Conservation (phyloP, 2,329 filamentous ascomycete genomes). For the Helotiales sp. region DNA sequence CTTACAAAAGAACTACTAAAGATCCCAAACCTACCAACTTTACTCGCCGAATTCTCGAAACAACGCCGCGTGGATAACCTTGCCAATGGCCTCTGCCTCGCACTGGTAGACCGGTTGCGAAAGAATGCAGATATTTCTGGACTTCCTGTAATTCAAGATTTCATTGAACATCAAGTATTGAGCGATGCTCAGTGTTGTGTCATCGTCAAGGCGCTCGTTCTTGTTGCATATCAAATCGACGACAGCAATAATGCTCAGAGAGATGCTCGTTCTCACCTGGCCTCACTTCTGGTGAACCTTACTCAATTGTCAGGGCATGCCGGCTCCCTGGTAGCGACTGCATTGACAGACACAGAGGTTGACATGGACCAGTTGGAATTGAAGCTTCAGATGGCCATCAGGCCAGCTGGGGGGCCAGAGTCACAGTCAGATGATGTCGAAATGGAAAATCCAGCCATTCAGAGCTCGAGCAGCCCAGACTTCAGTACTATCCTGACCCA, state of each 20-base stretch:
- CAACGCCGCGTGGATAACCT: conserved; percentile 71
- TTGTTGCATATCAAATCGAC: conserved; percentile 58
- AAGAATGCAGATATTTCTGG: conserved; percentile 59
- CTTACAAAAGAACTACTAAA: conserved; percentile 70
- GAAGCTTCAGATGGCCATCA: conserved; percentile 69
- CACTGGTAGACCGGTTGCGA: conserved; percentile 59
- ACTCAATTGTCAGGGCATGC: conserved; percentile 58
- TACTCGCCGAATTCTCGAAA: conserved; percentile 61
- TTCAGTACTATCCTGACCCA: conserved; percentile 25
- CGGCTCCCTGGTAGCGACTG: conserved; percentile 64
- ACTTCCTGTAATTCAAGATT: conserved; percentile 59
- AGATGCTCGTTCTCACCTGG: conserved; percentile 61
- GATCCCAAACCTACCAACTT: conserved; percentile 57
- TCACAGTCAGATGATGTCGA: conserved; percentile 50
- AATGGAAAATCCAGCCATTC: conserved; percentile 45
- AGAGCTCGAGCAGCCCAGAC: conserved; percentile 32
- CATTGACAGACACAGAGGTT: conserved; percentile 65
- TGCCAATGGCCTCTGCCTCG: conserved; percentile 69
- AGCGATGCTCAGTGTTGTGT: conserved; percentile 63
- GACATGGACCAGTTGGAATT: conserved; percentile 76
- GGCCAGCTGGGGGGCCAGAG: conserved; percentile 53
- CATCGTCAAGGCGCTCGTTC: conserved; percentile 64
- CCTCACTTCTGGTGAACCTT: conserved; percentile 65
- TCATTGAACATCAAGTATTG: conserved; percentile 60
- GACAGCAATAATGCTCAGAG: conserved; percentile 54